Conservation (phyloP, 129 eudicot species). For the Tagetes patula region DNA sequence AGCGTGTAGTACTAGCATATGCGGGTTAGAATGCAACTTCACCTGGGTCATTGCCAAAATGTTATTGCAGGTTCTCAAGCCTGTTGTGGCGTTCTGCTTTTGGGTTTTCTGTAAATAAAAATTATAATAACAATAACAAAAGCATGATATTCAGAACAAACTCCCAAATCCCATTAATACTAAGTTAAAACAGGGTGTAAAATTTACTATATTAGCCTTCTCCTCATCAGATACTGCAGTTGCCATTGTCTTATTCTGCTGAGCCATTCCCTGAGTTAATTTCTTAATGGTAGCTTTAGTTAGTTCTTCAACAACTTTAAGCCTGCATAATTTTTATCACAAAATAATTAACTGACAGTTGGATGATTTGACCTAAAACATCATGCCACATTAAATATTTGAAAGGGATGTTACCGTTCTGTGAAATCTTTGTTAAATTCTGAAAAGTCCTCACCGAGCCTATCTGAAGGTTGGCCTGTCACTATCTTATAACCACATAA, state of each 20-base stretch:
- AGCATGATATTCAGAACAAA: conserved; percentile 17
- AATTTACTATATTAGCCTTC: conserved; percentile 72
- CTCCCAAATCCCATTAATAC: no score
- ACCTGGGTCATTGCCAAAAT: conserved; percentile 95
- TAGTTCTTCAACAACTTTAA: conserved; percentile 80
- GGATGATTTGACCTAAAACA: neutral
- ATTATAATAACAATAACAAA: conserved; percentile 27
- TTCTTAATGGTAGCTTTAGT: conserved; percentile 77
- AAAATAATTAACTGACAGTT: neutral
- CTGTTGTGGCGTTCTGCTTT: conserved; percentile 83
- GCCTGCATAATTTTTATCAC: conserved; percentile 33
- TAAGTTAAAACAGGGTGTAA: neutral
- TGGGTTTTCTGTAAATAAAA: conserved; percentile 64
- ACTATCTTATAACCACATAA: conserved; percentile 93
- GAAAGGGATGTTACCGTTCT: conserved; percentile 53
- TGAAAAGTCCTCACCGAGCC: conserved; percentile 97
- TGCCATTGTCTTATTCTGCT: conserved; percentile 62
- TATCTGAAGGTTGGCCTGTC: conserved; percentile 97
- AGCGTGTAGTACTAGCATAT: neutral
- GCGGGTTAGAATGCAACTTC: neutral
- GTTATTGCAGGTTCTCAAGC: conserved; percentile 88
- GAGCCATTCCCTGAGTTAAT: conserved; percentile 87
- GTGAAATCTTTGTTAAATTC: conserved; percentile 84
- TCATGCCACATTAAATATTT: neutral
- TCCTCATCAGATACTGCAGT: conserved; percentile 71